These are phyloP conservation scores for Leishmania lainsoni DNA, from an alignment of 208 protist genomes.

Conservation along the genomic window DNA sequence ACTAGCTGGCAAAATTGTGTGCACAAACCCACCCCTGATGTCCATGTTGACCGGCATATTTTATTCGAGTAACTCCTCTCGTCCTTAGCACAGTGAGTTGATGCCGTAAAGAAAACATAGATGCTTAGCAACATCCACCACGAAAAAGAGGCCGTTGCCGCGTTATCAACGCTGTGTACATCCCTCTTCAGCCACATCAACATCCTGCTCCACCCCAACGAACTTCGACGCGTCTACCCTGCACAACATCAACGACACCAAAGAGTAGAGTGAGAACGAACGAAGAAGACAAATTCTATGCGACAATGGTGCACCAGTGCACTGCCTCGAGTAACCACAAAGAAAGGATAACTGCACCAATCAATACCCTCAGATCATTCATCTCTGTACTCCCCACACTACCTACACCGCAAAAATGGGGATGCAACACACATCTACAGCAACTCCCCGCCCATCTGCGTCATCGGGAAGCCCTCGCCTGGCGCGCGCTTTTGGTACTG, in stretches of 20 bases:
- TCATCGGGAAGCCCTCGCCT: slow-evolving; percentile 58
- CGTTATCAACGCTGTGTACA: not conserved
- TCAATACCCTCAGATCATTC: not conserved
- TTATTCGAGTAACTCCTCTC: not conserved
- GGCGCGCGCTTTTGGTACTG: slow-evolving; percentile 71
- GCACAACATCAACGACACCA: not conserved
- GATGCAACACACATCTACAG: slow-evolving; percentile 17
- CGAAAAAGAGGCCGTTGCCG: not conserved
- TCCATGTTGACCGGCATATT: not conserved
- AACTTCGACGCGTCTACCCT: not conserved
- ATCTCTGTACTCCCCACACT: not conserved
- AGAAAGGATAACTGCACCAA: not conserved
- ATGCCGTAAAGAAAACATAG: not conserved
- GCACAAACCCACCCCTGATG: not conserved
- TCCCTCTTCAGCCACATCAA: not conserved
- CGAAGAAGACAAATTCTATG: not conserved
- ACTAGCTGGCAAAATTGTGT: not conserved
- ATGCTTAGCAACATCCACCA: not conserved
- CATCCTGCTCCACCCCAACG: not conserved
- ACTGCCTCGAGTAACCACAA: not conserved
- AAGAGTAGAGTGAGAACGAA: not conserved
- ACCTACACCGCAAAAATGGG: not conserved
- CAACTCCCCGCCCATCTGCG: slow-evolving; percentile 40
- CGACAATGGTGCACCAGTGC: not conserved
- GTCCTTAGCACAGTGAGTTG: not conserved